Conservation (phyloP, 805 yeast species). For the Clavispora santaluciae region DNA sequence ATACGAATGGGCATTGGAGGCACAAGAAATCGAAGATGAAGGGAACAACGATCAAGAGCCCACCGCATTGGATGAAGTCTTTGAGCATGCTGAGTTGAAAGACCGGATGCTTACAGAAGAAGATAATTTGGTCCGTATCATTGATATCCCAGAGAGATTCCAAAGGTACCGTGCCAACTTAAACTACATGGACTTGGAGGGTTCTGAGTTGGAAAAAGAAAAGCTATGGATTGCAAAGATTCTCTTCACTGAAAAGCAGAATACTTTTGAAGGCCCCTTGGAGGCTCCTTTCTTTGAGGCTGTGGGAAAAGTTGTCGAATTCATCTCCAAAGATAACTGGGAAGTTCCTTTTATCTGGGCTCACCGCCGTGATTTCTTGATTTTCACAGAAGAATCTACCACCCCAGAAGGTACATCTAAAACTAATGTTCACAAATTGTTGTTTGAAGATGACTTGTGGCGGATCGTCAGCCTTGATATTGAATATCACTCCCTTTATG, state of each 20-base stretch:
- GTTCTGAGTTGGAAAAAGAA: constrained; percentile 65
- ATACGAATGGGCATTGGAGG: constrained; percentile 96
- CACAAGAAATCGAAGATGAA: constrained; percentile 63
- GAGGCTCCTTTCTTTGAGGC: constrained; percentile 59
- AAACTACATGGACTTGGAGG: constrained; percentile 61
- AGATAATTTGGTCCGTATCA: constrained; percentile 78
- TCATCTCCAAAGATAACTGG: constrained; percentile 66
- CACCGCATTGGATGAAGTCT: constrained; percentile 76
- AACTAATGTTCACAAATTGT: constrained; percentile 44
- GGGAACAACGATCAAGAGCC: constrained; percentile 51
- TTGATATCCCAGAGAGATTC: constrained; percentile 89
- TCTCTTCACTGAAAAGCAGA: constrained; percentile 52
- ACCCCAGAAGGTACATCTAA: constrained; percentile 32
- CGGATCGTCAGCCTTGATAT: constrained; percentile 79
- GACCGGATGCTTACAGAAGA: constrained; percentile 88
- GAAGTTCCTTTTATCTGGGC: constrained; percentile 97
- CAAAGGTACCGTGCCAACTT: constrained; percentile 71
- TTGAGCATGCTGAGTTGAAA: constrained; percentile 89
- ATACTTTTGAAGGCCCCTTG: constrained; percentile 34
- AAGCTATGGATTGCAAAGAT: constrained; percentile 76
- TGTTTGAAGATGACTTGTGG: constrained; percentile 88
- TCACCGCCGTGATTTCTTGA: constrained; percentile 85
- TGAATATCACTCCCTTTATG: constrained; percentile 80
- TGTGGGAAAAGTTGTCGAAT: constrained; percentile 66
- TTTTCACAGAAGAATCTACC: constrained; percentile 47